Base-by-base conservation (phyloP, 78 protist species). In the Guillardia theta region DNA sequence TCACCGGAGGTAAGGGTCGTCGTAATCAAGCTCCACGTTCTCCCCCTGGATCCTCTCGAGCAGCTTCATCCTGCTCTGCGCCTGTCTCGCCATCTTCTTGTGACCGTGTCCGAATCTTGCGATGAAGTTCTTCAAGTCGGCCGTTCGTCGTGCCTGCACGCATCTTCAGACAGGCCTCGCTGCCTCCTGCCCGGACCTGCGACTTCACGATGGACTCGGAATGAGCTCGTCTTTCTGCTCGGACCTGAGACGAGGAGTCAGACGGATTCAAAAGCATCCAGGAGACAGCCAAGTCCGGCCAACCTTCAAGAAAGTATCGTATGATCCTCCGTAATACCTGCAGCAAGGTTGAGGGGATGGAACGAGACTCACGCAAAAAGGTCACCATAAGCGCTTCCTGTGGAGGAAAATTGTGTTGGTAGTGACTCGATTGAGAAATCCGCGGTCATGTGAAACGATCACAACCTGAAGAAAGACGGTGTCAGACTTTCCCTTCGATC, bases 361-460 rank as follows among this genome's bases (percentile, higher is more conserved):
- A n/a, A n/a, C n/a, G n/a, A n/a, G n/a, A n/a, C n/a, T n/a, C n/a
- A n/a, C n/a, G n/a, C n/a, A n/a, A n/a, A n/a, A n/a, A n/a, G n/a
- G n/a, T 95, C 93, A n/a, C 4, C 6, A 94, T 80, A 37, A 46
- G 93, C 22, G 39, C 83, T 70, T 70, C 46, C 83, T 36, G 83
- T 70, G 76, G 94, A 97, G 88, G 92, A 96, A 97, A 50, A 98
- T 94, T 48, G 97, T 97, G 95, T 98, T 94, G 9, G 97, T 97
- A 70, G 97, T 95, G 62, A 98, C 98, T 0, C 76, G 37, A 94
- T 98, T 97, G 33, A 98, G 93, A 95, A 98, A 97, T 44, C 97
- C 94, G 50, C 97, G 97, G 6, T 80, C 93, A 88, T 98, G 99
- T n/a, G 98, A 97, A 36, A 97, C 95, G 30, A 98, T 22, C 39